Base-by-base conservation (phyloP, 2,329 filamentous ascomycete genomes). In the Paracamarosporium sp. region DNA sequence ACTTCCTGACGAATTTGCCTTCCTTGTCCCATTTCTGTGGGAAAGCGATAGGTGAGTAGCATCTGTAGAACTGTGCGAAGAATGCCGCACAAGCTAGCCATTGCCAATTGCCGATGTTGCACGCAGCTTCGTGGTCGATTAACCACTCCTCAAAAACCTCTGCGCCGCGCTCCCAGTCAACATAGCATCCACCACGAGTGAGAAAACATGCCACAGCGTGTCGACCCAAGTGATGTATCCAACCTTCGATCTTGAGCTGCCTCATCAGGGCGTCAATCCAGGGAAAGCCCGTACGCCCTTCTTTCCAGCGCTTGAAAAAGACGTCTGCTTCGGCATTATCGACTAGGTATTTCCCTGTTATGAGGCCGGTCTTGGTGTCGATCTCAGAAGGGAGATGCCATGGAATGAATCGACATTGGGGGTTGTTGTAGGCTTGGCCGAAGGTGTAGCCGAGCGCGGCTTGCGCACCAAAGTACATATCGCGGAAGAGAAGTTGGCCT, bases 381-480 rank as follows among this genome's bases (percentile, higher is more conserved):
- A 84, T 71, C 59, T 86, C 86, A 2, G 86, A 88, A 0, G 88
- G 90, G 1, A 93, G 77, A 68, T 92, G 89, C 90, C 90, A 93
- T 4, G 90, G 90, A 13, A 93, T 85, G 74, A 93, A 92, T n/a
- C 90, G 83, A 36, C 86, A 89, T 61, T 88, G 78, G 0, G 82
- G 74, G 66, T 93, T 93, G 33, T 85, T 84, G 47, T 84, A 79
- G 0, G 88, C 88, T 66, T 91, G 89, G 1, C 78, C 81, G 64
- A 91, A 93, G 0, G 79, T 67, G 30, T 83, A 80, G 0, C 90
- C 90, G 1, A 92, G 78, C 0, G 85, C 82, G 0, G 90, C 89
- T 70, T 93, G 90, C 0, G 90, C 90, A 13, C 85, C 90, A 65
- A 93, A 93, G 75, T 93, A 93, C 90, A 93, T 93, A 70, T 93